A percentile compares a stretch with the other conserved stretches of the same genome.
Conservation (phyloP, 2,329 filamentous ascomycete species). For the Fusarium oligoseptatum region DNA sequence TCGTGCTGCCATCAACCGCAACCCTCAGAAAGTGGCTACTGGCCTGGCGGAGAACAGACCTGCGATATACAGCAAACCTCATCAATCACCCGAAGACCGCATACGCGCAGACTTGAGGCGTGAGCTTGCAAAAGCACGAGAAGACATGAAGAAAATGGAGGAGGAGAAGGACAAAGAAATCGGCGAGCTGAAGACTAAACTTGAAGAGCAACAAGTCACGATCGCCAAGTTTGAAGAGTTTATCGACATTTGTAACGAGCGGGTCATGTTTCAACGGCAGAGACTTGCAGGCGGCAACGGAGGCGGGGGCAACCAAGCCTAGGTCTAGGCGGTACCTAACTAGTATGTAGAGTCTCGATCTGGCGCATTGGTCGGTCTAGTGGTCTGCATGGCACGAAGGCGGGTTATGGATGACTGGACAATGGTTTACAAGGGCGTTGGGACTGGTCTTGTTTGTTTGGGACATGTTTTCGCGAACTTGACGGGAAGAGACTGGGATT, state of each 20-base stretch:
- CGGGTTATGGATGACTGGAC: conserved; percentile 20
- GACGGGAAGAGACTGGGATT: conserved; percentile 31
- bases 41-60: conserved; percentile 72
- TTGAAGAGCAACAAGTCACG: conserved; percentile 73
- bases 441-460: conserved; percentile 17
- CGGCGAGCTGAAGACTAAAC: conserved; percentile 67
- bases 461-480: conserved; percentile 13
- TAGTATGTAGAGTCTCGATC: conserved; percentile 20
- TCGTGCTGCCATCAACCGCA: conserved; percentile 74
- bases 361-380: conserved; percentile 34
- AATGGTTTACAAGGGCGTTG: conserved; percentile 40
- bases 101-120: conserved; percentile 72
- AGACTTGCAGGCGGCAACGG: conserved; percentile 57
- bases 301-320: conserved; percentile 45
- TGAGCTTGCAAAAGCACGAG: conserved; percentile 70
- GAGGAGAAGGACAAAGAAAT: conserved; percentile 71
- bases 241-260: conserved; percentile 76
- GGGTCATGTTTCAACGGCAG: conserved; percentile 74
- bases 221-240: conserved; percentile 77
- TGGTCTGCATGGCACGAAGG: conserved; percentile 29
- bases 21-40: conserved; percentile 71
- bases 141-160: conserved; percentile 68
- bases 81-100: conserved; percentile 73
- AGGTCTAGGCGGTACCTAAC: conserved; percentile 26
- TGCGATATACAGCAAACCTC: conserved; percentile 76